A percentile compares a stretch with the other conserved stretches of the same genome.
Conservation (phyloP, 2,329 filamentous ascomycete species). For the Rhynchosporium graminicola region DNA sequence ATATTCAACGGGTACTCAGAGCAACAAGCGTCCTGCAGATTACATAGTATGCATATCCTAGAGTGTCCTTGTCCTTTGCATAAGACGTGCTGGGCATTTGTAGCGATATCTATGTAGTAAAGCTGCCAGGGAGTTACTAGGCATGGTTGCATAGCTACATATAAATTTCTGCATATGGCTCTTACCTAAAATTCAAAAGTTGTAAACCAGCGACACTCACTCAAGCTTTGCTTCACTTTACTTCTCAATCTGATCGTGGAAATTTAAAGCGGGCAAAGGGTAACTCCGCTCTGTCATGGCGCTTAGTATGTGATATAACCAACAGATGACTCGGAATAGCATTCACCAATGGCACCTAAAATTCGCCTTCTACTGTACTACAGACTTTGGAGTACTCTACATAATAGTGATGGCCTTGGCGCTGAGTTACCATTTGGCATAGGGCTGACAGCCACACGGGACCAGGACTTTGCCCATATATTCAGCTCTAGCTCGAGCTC, state of each 20-base stretch:
- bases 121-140: background rate
- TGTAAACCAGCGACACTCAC: slow-evolving; percentile 4
- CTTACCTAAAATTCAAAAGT: slow-evolving; percentile 12
- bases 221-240: background rate
- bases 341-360: background rate
- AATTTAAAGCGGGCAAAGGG: slow-evolving; percentile 5
- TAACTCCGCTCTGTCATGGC: slow-evolving; percentile 3
- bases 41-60: background rate
- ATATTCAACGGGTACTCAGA: background rate
- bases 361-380: background rate
- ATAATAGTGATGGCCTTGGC: background rate
- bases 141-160: slow-evolving; percentile 14
- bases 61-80: slow-evolving; percentile 2
- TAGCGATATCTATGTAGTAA: slow-evolving; percentile 16
- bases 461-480: no score
- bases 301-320: slow-evolving; percentile 1
- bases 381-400: background rate
- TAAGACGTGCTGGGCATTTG: background rate
- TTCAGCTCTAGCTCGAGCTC: no score
- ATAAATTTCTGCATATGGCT: slow-evolving; percentile 8
- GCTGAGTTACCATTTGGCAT: no score
- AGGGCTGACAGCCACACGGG: no score
- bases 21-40: background rate
- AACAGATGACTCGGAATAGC: slow-evolving; percentile 2
- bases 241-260: slow-evolving; percentile 3